Percentiles rank a stretch among this genome's conserved stretches.
These are phyloP conservation scores for Cymodocea nodosa DNA, from an alignment of 116 monocot species.

Conservation along the genomic window DNA sequence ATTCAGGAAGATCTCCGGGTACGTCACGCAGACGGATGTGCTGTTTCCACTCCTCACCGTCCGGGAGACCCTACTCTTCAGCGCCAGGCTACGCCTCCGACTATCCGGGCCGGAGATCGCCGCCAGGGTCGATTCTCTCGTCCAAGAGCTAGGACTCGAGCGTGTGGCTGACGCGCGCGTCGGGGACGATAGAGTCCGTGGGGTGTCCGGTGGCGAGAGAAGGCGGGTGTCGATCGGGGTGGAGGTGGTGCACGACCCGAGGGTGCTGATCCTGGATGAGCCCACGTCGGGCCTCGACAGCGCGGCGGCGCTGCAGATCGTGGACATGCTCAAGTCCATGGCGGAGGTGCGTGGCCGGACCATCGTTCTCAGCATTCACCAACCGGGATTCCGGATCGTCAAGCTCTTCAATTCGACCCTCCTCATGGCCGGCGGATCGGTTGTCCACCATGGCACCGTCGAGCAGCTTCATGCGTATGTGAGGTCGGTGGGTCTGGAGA, in stretches of 20 bases:
- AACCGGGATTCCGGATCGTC: conserved; percentile 66
- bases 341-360: conserved; percentile 64
- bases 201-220: conserved; percentile 78
- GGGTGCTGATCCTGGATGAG: conserved; percentile 75
- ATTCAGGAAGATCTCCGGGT: conserved; percentile 8
- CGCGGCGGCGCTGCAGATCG: conserved; percentile 61
- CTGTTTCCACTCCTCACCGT: conserved; percentile 50
- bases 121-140: conserved; percentile 30
- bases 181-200: conserved; percentile 25
- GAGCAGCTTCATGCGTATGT: conserved; percentile 37
- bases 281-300: conserved; percentile 93
- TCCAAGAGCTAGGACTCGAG: conserved; percentile 48
- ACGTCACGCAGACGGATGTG: conserved; percentile 5
- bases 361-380: conserved; percentile 86
- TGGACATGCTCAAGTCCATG: conserved; percentile 57
- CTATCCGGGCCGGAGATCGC: neutral
- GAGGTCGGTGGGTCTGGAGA: conserved; percentile 21
- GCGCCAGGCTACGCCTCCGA: conserved; percentile 35
- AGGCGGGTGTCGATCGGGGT: conserved; percentile 80
- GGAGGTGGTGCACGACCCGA: conserved; percentile 60
- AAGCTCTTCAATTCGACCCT: conserved; percentile 55
- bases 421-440: conserved; percentile 54
- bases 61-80: conserved; percentile 46
- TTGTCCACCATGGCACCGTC: conserved; percentile 58
- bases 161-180: conserved; percentile 32